Evolutionary conservation across 345 rosid species (phyloP), one percentile per base, ranked within the genome.

Genomic region (Murraya paniculata): DNA sequence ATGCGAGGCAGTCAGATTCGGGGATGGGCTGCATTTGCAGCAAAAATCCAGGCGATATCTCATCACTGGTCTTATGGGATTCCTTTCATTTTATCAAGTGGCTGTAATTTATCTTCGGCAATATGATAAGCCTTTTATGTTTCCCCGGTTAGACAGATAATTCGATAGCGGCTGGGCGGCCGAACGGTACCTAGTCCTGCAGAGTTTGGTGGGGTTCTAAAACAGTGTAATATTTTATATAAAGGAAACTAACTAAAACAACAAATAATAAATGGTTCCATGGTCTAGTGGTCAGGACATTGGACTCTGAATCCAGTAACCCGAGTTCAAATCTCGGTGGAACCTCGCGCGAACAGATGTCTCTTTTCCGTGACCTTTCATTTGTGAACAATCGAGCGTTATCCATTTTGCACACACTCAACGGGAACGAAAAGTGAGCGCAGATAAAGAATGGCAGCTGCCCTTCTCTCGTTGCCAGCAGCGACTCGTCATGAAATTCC

Each of bases 261-360:
- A 0, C 0, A 0, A 18, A 1, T 2, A 53, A 18, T 7, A 19
- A 61, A 1, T 1, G 86, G 85, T 78, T 81, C 97, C 86, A 91
- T 92, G 97, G 93, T 94, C 96, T 91, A 91, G 98, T 85, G 98
- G 98, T 91, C 53, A 91, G 97, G 97, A 93, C 97, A 93, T 90
- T 90, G 89, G 95, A 91, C 95, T 90, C 94, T 95, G 94, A 93
- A 93, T 94, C 95, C 90, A 89, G 91, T 93, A 93, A 91, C 98
- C 97, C 97, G 95, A 95, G 95, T 95, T 95, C 98, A 91, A 93
- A 48, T 91, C 92, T 95, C 95, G 95, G 97, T 95, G 86, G 98
- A 89, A 95, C 95, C 93, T 93, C 7, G 5, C 3, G 50, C 1
- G 50, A 45, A 13, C 1, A 13, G 18, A 11, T 45, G 50, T 1